These are phyloP conservation scores for Trametes cingulata DNA, from an alignment of 768 basidiomycete genomes.

Conservation along the genomic window DNA sequence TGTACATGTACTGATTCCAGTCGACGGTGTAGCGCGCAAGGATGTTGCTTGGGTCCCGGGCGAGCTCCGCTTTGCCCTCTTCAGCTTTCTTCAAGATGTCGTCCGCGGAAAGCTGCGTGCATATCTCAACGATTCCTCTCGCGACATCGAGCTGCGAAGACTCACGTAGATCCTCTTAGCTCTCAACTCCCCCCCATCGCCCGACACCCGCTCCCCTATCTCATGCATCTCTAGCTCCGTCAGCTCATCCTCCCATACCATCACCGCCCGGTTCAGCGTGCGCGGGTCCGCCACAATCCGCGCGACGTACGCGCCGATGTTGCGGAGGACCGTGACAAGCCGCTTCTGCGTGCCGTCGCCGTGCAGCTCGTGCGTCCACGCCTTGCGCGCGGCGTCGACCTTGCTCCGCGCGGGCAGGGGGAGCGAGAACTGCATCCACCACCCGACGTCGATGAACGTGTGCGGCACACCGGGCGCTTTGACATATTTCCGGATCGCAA, in stretches of 20 bases:
- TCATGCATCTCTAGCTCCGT: constrained; percentile 28
- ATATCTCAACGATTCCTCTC: not conserved
- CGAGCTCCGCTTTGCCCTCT: not conserved
- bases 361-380: constrained; percentile 14
- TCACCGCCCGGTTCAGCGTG: constrained; percentile 34
- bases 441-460: constrained; percentile 37
- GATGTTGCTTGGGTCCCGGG: not conserved
- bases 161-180: constrained; percentile 16
- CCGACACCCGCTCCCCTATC: constrained; percentile 25
- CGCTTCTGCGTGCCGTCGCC: constrained; percentile 22
- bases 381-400: not conserved
- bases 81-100: not conserved
- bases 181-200: constrained; percentile 24
- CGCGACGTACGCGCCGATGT: constrained; percentile 33
- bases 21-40: not conserved
- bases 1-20: not conserved
- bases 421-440: constrained; percentile 31
- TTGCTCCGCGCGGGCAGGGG: not conserved
- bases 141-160: not conserved
- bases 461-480: constrained; percentile 27
- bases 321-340: constrained; percentile 27
- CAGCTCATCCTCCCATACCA: constrained; percentile 31
- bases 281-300: constrained; percentile 35
- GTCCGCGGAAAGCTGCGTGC: constrained; percentile 7
- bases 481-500: constrained; percentile 29